phyloP scores from a whole-genome alignment of 2,329 filamentous ascomycete genomes.

The Clonostachys solani region DNA sequence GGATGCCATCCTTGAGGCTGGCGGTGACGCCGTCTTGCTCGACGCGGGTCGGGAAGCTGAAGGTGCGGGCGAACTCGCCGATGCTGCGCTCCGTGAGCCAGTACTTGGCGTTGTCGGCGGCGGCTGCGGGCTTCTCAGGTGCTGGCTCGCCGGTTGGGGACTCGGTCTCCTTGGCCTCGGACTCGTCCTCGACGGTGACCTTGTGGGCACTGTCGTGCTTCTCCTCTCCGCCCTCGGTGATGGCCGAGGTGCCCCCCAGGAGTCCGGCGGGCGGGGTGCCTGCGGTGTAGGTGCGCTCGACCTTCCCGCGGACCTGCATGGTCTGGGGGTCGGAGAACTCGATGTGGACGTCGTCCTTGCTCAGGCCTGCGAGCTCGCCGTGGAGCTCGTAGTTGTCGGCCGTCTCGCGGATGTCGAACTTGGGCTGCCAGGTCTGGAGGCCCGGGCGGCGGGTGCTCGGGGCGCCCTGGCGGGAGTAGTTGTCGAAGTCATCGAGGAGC shows the following conservation, averaged over 20 bases:
- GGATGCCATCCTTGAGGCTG: constrained; percentile 59
- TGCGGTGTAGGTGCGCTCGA: constrained; percentile 59
- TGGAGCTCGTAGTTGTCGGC: constrained; percentile 69
- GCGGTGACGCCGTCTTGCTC: constrained; percentile 60
- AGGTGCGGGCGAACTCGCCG: constrained; percentile 64
- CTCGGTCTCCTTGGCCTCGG: constrained; percentile 20
- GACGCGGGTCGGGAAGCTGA: constrained; percentile 62
- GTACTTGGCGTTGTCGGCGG: constrained; percentile 51
- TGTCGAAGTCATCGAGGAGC: constrained; percentile 60
- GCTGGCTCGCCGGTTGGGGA: constrained; percentile 9
- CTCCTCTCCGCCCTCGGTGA: constrained; percentile 27
- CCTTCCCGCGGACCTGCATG: constrained; percentile 64
- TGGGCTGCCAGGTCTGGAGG: constrained; percentile 62
- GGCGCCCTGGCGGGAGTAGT: constrained; percentile 38
- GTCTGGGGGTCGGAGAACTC: constrained; percentile 78
- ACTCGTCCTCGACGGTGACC: constrained; percentile 64
- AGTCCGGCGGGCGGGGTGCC: constrained; percentile 42
- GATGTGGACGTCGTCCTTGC: constrained; percentile 69
- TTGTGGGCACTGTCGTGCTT: constrained; percentile 31
- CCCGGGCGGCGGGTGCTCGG: constrained; percentile 11
- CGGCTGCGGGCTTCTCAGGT: constrained; percentile 18
- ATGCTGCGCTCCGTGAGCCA: constrained; percentile 66
- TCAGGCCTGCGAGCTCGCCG: constrained; percentile 73
- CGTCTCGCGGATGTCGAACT: constrained; percentile 74
- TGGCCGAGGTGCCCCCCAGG: constrained; percentile 32